Percentiles rank a stretch among this genome's conserved stretches.
These are phyloP conservation scores for Verticillium zaregamsianum DNA, from an alignment of 2,329 filamentous ascomycete genomes.

Conservation along the genomic window DNA sequence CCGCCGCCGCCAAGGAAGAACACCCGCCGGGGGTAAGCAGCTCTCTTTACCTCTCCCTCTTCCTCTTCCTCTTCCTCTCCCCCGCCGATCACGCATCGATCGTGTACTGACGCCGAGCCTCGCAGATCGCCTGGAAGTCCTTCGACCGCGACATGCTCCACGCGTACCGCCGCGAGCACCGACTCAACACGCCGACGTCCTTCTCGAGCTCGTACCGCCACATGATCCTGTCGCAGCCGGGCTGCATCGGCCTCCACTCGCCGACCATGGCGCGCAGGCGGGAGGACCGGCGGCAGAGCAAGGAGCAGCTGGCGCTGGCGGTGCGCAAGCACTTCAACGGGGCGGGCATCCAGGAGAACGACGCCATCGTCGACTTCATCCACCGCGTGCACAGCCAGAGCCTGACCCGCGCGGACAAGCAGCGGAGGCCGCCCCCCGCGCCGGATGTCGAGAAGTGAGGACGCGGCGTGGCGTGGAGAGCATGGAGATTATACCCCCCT, in stretches of 20 bases:
- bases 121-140: constrained; percentile 60
- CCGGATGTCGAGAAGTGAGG: constrained; percentile 2
- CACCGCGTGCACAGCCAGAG: constrained; percentile 51
- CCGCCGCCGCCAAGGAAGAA: constrained; percentile 6
- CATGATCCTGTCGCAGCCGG: constrained; percentile 55
- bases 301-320: constrained; percentile 66
- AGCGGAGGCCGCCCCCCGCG: constrained; percentile 4
- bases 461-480: neutral
- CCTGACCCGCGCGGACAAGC: constrained; percentile 10
- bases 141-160: constrained; percentile 67
- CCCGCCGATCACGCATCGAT: neutral
- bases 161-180: constrained; percentile 70
- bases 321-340: constrained; percentile 83
- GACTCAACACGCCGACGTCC: constrained; percentile 64
- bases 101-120: constrained; percentile 1
- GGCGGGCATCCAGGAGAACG: constrained; percentile 73
- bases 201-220: constrained; percentile 63
- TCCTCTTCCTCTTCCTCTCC: neutral
- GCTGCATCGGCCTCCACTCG: constrained; percentile 65
- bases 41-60: constrained; percentile 5
- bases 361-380: constrained; percentile 75
- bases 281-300: constrained; percentile 61
- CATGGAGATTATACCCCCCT: neutral
- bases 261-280: constrained; percentile 70
- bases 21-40: constrained; percentile 10